Evolutionary conservation across 768 basidiomycete species (phyloP), one percentile per base, ranked within the genome.

Genomic region (Lentinula guzmanii): DNA sequence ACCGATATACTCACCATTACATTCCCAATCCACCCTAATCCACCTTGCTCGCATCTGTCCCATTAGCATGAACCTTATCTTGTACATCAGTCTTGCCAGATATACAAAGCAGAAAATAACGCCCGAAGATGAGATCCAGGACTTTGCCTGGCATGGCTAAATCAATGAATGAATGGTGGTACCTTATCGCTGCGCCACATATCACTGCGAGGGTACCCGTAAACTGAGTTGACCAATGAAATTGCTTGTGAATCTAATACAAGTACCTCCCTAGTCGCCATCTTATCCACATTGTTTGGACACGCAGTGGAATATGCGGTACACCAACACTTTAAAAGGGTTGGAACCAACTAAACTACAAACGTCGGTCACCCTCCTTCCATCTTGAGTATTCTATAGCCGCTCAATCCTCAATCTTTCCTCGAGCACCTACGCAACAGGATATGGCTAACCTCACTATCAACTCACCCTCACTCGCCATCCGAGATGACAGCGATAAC

Each of bases 401-500:
- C 6, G 4, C 8, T n/a, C 18, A n/a, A 9, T 48, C 46, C 46
- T 24, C 9, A 8, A 18, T 16, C 24, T 2, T 2, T 24, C 24
- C 2, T 24, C 24, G 24, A 24, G 24, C n/a, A n/a, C n/a, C n/a
- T n/a, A n/a, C 2, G n/a, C 42, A 7, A 4, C n/a, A 43, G 1
- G 15, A 43, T n/a, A 16, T 28, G 28, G 28, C 3, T 28, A 24
- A n/a, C 42, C 42, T 43, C 16, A 43, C 46, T 11, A n/a, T 24
- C 46, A 18, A n/a, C 21, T 9, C 46, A 9, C 21, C 18, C 21
- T 48, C 46, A 7, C 46, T 48, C 9, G 18, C 18, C 46, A 18
- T 28, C n/a, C 21, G 46, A 48, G 46, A 48, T n/a, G 46, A 48
- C 46, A 9, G 18, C 15, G 53, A 56, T 28, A 55, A 67, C 58